A percentile compares a stretch with the other conserved stretches of the same genome.
Conservation (phyloP, 345 rosid genomes). For the Citrus mangshanensis region DNA sequence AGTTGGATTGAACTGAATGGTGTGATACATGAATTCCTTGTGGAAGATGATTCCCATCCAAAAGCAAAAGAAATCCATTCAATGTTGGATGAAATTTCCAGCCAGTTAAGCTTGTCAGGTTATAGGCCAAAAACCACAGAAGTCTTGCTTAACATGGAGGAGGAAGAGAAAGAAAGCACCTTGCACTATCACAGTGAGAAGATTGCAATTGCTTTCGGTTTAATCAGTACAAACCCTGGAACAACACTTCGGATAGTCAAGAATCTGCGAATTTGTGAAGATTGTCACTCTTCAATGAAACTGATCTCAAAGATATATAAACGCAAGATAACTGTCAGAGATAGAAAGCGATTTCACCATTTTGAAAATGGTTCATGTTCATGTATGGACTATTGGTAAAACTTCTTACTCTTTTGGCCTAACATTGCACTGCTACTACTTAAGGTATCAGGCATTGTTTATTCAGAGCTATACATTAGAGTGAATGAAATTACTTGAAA, state of each 20-base stretch:
- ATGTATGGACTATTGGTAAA: slow-evolving; percentile 57
- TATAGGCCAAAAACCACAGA: slow-evolving; percentile 31
- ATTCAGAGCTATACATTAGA: background rate
- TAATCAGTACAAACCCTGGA: slow-evolving; percentile 50
- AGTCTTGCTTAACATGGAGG: slow-evolving; percentile 46
- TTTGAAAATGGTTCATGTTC: slow-evolving; percentile 66
- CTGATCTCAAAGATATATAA: slow-evolving; percentile 56
- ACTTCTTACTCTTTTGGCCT: background rate
- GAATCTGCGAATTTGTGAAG: slow-evolving; percentile 69
- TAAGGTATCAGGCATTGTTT: too few species aligned
- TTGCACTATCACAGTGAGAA: slow-evolving; percentile 68
- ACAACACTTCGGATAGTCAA: slow-evolving; percentile 51
- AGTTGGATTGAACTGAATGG: slow-evolving; percentile 73
- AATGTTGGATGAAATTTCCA: slow-evolving; percentile 38
- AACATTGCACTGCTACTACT: background rate
- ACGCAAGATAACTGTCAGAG: slow-evolving; percentile 51
- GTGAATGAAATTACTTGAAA: background rate
- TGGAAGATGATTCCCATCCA: slow-evolving; percentile 66
- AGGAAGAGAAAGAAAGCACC: slow-evolving; percentile 48
- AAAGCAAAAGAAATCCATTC: slow-evolving; percentile 24
- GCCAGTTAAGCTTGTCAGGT: slow-evolving; percentile 17
- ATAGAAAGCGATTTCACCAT: slow-evolving; percentile 70
- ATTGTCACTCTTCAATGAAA: slow-evolving; percentile 65
- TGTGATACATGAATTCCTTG: slow-evolving; percentile 52
- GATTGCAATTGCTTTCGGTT: slow-evolving; percentile 62